Conservation (phyloP, 768 basidiomycete species). For the Suillus sp. region DNA sequence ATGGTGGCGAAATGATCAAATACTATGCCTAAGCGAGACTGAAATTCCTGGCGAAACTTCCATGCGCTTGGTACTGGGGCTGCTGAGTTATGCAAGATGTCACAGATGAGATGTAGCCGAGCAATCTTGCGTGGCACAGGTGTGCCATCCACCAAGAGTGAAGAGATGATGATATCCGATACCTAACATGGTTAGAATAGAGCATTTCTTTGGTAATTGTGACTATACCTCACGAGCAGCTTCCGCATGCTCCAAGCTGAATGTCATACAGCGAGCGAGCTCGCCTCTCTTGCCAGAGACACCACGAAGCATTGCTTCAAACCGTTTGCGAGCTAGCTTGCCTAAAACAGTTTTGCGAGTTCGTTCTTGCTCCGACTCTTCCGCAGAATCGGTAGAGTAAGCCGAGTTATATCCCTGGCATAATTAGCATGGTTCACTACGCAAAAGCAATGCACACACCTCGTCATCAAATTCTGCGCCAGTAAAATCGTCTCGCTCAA, state of each 20-base stretch:
- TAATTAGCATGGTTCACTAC: neutral
- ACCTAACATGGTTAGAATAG: conserved; percentile 51
- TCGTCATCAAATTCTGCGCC: conserved; percentile 84
- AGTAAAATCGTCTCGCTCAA: conserved; percentile 55
- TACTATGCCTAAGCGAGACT: conserved; percentile 85
- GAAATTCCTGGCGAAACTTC: conserved; percentile 96
- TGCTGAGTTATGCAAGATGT: conserved; percentile 97
- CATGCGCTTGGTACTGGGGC: conserved; percentile 93
- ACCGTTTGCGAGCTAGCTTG: conserved; percentile 75
- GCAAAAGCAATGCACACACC: conserved; percentile 35
- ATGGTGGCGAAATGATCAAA: conserved; percentile 95
- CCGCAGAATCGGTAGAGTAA: conserved; percentile 91
- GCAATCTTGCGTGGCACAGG: conserved; percentile 98
- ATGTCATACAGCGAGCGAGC: conserved; percentile 95
- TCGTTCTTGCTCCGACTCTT: conserved; percentile 89
- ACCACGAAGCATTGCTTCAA: conserved; percentile 88
- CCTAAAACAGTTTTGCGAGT: conserved; percentile 77
- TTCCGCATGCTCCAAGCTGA: conserved; percentile 94
- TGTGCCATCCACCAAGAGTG: conserved; percentile 87
- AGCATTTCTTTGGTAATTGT: neutral
- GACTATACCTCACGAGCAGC: conserved; percentile 82
- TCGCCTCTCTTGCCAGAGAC: conserved; percentile 86
- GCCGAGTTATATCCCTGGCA: conserved; percentile 81
- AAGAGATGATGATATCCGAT: conserved; percentile 86
- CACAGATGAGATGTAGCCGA: conserved; percentile 92